Conservation (phyloP, 179 eudicot species). For the Amaranthus tricolor region DNA sequence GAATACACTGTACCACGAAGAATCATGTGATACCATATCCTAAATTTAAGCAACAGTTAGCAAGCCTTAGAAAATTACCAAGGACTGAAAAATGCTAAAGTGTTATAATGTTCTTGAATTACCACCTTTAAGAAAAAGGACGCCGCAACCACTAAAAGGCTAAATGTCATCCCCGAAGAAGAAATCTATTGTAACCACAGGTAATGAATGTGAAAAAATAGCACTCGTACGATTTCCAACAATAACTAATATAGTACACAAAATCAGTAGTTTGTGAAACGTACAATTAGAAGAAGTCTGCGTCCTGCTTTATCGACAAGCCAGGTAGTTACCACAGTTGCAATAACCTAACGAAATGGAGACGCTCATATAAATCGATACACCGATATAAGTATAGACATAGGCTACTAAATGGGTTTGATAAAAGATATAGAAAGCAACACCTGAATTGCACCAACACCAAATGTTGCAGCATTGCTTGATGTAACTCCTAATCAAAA, state of each 20-base stretch:
- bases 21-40: constrained; percentile 46
- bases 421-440: background rate
- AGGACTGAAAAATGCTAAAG: background rate
- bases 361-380: background rate
- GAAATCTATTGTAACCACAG: constrained; percentile 55
- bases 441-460: constrained; percentile 88
- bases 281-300: constrained; percentile 75
- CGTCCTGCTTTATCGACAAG: constrained; percentile 93
- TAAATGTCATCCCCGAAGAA: constrained; percentile 59
- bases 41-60: constrained; percentile 24
- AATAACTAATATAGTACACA: constrained; percentile 1
- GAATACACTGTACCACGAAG: constrained; percentile 52
- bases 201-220: background rate
- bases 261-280: constrained; percentile 23
- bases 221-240: background rate
- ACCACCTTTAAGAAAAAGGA: constrained; percentile 78
- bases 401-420: constrained; percentile 4
- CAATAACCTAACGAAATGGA: constrained; percentile 56
- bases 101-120: background rate
- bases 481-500: constrained; percentile 69
- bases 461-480: constrained; percentile 70
- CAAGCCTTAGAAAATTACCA: background rate
- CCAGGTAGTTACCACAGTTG: constrained; percentile 78
- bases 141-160: constrained; percentile 71
- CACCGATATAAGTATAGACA: background rate